These are phyloP conservation scores for Globisporangium camurandrum DNA, from an alignment of 352 stramenopile species.

Conservation along the genomic window DNA sequence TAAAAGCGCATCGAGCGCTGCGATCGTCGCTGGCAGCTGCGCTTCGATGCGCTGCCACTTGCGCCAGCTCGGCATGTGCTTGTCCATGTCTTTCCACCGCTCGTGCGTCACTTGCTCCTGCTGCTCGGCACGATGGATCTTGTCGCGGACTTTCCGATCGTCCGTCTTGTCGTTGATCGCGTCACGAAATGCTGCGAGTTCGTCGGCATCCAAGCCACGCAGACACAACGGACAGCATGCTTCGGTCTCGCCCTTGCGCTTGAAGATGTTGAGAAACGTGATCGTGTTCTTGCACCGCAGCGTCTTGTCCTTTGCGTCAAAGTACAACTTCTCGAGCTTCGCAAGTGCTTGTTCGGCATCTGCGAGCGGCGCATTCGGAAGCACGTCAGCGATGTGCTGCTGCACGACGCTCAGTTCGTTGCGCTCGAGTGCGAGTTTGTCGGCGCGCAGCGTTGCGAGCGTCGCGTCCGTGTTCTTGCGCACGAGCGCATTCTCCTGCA, in stretches of 20 bases:
- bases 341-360: conserved; percentile 42
- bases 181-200: conserved; percentile 53
- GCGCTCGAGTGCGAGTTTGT: conserved; percentile 50
- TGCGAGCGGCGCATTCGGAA: conserved; percentile 31
- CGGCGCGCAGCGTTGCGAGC: conserved; percentile 21
- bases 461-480: conserved; percentile 44
- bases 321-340: conserved; percentile 50
- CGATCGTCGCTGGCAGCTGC: conserved; percentile 35
- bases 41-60: conserved; percentile 51
- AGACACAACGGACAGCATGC: conserved; percentile 74
- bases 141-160: conserved; percentile 64
- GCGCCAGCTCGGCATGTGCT: conserved; percentile 55
- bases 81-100: conserved; percentile 53
- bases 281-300: conserved; percentile 75
- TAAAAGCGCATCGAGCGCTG: conserved; percentile 44
- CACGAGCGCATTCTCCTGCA: conserved; percentile 46
- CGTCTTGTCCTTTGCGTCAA: conserved; percentile 80
- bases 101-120: conserved; percentile 33
- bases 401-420: conserved; percentile 44
- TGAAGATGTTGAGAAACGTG: conserved; percentile 79
- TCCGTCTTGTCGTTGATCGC: conserved; percentile 72
- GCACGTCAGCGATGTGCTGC: conserved; percentile 35
- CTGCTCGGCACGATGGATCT: conserved; percentile 60
- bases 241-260: conserved; percentile 74
- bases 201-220: conserved; percentile 42